Evolutionary conservation across 2,329 filamentous ascomycete genomes (phyloP).

Genomic region (Colletotrichum camelliae): DNA sequence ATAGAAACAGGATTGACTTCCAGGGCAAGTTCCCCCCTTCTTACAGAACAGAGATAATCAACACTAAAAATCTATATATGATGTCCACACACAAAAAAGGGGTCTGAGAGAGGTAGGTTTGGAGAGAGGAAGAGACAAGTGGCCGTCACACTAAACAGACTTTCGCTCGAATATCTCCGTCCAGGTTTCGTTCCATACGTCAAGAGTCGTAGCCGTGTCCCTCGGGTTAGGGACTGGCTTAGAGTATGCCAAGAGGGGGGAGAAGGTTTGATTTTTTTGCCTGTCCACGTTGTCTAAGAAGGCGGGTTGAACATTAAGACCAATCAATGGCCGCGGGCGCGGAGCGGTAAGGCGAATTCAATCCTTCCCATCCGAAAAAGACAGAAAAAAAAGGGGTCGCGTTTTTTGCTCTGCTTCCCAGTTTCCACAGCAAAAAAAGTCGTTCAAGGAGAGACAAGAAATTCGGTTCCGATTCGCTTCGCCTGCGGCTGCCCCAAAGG

Average conservation of each 20-base stretch:
- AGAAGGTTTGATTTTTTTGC: slow-evolving; percentile 9
- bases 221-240: not conserved
- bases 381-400: not conserved
- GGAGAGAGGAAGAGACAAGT: not conserved
- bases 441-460: not conserved
- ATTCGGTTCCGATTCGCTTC: not conserved
- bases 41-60: slow-evolving; percentile 17
- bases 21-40: slow-evolving; percentile 3
- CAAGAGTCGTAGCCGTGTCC: slow-evolving; percentile 1
- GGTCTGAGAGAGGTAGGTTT: not conserved
- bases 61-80: slow-evolving; percentile 20
- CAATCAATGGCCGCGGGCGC: slow-evolving; percentile 7
- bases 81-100: slow-evolving; percentile 12
- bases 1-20: slow-evolving; percentile 2
- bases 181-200: slow-evolving; percentile 8
- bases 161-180: slow-evolving; percentile 17
- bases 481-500: not conserved
- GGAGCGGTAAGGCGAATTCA: slow-evolving; percentile 3
- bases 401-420: not conserved
- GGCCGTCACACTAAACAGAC: slow-evolving; percentile 12
- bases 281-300: slow-evolving; percentile 13
- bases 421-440: not conserved
- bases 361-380: slow-evolving; percentile 1
- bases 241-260: not conserved
- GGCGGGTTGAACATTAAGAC: slow-evolving; percentile 10